Conservation (phyloP, 2,329 filamentous ascomycete species). For the Hypoxylon sp. region DNA sequence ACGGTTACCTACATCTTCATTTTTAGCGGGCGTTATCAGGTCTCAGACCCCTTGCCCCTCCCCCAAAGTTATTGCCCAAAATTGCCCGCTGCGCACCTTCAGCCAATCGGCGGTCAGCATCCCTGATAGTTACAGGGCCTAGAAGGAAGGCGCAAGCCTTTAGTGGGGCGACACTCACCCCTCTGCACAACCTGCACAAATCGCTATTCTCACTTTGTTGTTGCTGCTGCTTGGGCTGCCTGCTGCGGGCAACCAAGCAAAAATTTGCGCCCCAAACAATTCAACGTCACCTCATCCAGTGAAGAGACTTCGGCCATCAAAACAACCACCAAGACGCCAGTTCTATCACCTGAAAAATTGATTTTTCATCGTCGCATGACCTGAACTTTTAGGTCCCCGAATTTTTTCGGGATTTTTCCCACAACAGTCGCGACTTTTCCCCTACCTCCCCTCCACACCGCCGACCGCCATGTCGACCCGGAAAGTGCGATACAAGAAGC, state of each 20-base stretch:
- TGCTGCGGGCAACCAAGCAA: slow-evolving; percentile 50
- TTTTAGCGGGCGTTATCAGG: slow-evolving; percentile 22
- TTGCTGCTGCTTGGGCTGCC: slow-evolving; percentile 40
- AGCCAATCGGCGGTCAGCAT: slow-evolving; percentile 21
- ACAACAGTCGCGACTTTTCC: slow-evolving; percentile 56
- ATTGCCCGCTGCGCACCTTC: slow-evolving; percentile 26
- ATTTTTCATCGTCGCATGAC: slow-evolving; percentile 65
- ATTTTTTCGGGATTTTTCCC: slow-evolving; percentile 74
- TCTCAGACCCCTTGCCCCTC: slow-evolving; percentile 21
- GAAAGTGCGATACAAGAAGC: slow-evolving; percentile 87
- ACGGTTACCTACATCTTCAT: neutral
- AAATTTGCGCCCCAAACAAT: slow-evolving; percentile 67
- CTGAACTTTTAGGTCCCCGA: slow-evolving; percentile 71
- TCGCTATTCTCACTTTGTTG: slow-evolving; percentile 36
- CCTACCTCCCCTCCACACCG: slow-evolving; percentile 48
- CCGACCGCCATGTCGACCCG: slow-evolving; percentile 69
- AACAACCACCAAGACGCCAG: slow-evolving; percentile 63
- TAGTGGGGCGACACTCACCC: slow-evolving; percentile 4
- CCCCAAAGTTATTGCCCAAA: slow-evolving; percentile 33
- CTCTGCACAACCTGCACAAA: slow-evolving; percentile 34
- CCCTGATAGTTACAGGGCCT: slow-evolving; percentile 7
- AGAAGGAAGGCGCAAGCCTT: slow-evolving; percentile 15
- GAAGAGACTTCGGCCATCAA: slow-evolving; percentile 63
- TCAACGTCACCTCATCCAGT: slow-evolving; percentile 67
- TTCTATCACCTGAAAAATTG: slow-evolving; percentile 68